Percentiles rank a stretch among this genome's conserved stretches.
Conservation (phyloP, 179 eudicot species). For the Beta lomatogona region DNA sequence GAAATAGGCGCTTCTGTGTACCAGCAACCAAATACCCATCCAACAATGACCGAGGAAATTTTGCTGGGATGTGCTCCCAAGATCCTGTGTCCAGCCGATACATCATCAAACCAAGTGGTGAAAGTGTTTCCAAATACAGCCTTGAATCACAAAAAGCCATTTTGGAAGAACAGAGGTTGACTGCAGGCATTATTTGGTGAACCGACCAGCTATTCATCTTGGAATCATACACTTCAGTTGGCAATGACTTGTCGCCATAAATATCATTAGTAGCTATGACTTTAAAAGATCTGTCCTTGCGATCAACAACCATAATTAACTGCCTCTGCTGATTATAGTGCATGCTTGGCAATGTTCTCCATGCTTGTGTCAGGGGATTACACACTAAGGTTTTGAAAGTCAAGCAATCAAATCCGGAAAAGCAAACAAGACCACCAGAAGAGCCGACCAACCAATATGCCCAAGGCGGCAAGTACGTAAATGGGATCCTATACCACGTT, state of each 20-base stretch:
- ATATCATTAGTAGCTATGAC: constrained; percentile 89
- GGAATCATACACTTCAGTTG: constrained; percentile 92
- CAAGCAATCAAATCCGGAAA: constrained; percentile 79
- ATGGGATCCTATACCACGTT: constrained; percentile 89
- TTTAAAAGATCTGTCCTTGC: constrained; percentile 68
- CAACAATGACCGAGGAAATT: constrained; percentile 82
- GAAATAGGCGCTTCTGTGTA: constrained; percentile 72
- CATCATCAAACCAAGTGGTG: constrained; percentile 95
- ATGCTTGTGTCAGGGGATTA: constrained; percentile 83
- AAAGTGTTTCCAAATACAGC: constrained; percentile 86
- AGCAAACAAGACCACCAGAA: constrained; percentile 88
- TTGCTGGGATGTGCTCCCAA: constrained; percentile 97
- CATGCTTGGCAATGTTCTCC: constrained; percentile 87
- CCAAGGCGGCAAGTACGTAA: constrained; percentile 82
- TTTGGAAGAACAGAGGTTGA: constrained; percentile 88
- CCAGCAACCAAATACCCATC: constrained; percentile 96
- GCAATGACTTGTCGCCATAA: constrained; percentile 80
- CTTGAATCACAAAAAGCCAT: constrained; percentile 97
- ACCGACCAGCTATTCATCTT: constrained; percentile 72
- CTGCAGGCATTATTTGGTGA: constrained; percentile 92
- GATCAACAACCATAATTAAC: constrained; percentile 81
- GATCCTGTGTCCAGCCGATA: constrained; percentile 77
- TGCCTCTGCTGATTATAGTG: constrained; percentile 88
- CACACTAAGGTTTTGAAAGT: constrained; percentile 74
- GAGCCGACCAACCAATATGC: constrained; percentile 95